These are phyloP conservation scores for Leishmania major DNA, from an alignment of 208 protist species.

Conservation along the genomic window DNA sequence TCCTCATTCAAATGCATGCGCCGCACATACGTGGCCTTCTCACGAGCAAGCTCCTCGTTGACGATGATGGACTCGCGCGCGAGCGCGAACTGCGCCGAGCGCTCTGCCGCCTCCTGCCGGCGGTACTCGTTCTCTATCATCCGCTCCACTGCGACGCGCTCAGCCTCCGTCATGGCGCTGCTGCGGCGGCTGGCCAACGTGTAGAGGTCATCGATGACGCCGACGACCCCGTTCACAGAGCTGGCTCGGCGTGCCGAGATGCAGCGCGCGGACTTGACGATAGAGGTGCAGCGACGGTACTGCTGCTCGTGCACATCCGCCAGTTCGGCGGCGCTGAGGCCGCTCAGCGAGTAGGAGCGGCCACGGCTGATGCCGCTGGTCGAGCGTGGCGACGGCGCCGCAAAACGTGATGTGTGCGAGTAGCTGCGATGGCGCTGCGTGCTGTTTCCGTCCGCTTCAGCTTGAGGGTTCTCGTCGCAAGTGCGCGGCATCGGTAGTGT, in stretches of 20 bases:
- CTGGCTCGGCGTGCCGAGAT: conserved; percentile 39
- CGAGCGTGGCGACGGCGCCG: conserved; percentile 13
- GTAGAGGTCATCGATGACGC: conserved; percentile 16
- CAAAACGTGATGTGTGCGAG: conserved; percentile 11
- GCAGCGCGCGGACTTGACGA: conserved; percentile 44
- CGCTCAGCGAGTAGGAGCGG: conserved; percentile 11
- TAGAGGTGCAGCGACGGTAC: conserved; percentile 39
- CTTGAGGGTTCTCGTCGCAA: background rate
- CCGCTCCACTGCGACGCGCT: conserved; percentile 46
- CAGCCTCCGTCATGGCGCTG: conserved; percentile 44
- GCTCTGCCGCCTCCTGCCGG: conserved; percentile 42
- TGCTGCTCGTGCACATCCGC: conserved; percentile 16
- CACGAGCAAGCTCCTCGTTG: conserved; percentile 46
- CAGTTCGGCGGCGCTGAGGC: conserved; percentile 14
- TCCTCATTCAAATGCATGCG: conserved; percentile 12
- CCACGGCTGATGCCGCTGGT: conserved; percentile 26
- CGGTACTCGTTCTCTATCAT: conserved; percentile 68
- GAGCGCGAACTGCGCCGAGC: conserved; percentile 33
- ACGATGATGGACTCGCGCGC: conserved; percentile 37
- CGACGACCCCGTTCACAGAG: conserved; percentile 30
- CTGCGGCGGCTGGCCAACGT: conserved; percentile 8
- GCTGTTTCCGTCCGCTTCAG: background rate
- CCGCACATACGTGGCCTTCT: conserved; percentile 35
- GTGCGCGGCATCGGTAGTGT: conserved; percentile 14
- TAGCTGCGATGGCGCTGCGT: background rate